Base-by-base conservation (phyloP, 768 basidiomycete genomes). In the Hericium rajendrae region DNA sequence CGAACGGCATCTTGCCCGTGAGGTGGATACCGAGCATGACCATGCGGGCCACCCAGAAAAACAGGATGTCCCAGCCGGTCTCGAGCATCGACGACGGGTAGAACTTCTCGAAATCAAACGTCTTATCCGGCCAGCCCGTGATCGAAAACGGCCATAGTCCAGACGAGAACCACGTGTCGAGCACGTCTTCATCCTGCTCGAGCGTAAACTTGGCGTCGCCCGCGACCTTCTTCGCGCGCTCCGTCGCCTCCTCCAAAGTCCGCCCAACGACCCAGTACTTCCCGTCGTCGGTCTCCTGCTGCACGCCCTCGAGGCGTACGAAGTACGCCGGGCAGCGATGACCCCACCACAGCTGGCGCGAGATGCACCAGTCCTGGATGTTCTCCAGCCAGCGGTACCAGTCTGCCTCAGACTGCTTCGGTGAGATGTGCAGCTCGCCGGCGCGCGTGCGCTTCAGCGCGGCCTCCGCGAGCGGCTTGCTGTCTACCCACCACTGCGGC, bases 1-100 rank as follows among this genome's bases (percentile, higher is more conserved):
- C 78, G 80, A 98, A 99, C 1, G 97, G 97, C 76, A 99, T 81
- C 66, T 88, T 71, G 26, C 81, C 94, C 0, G 97, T 99, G 49
- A 97, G 82, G 57, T 87, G 80, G 64, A 92, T 73, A 46, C 97
- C 95, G 38, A 98, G 83, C 66, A 99, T 74, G 51, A 90, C 95
- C 95, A 98, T 99, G 46, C 97, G 88, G 15, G 97, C 94, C 6
- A 98, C 95, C 97, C 97, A 99, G 82, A 98, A 98, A 80, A 94
- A 94, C n/a, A 99, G 72, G 65, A 98, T 98, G 62, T 98, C 97
- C 95, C 97, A 98, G 49, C 97, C 97, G 0, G 97, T 99, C 74
- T 98, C 97, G 32, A 98, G 82, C 48, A 98, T 64, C n/a, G 85
- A 81, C 2, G 91, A 74, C 0, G 97, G 97, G 70, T 94, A 99